Percentiles rank a stretch among this genome's conserved stretches.
Evolutionary conservation across 106 monocot species (phyloP).

Genomic region (Platanthera guangdongensis): DNA sequence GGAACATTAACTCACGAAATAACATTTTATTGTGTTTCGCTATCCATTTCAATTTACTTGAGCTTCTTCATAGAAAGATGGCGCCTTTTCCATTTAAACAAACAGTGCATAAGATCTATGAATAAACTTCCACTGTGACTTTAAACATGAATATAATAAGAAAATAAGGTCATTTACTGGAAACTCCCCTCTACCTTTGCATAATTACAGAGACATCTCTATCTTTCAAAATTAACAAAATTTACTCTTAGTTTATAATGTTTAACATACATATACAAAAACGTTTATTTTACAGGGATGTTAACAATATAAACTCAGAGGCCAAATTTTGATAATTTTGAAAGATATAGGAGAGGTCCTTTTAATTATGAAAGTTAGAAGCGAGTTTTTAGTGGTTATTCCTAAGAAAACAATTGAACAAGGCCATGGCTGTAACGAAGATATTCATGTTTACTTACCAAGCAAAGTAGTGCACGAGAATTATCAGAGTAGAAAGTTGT

Average conservation of each 20-base stretch:
- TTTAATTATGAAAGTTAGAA: no score
- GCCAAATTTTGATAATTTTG: no score
- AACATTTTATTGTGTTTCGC: not conserved
- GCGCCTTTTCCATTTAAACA: not conserved
- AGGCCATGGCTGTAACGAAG: not conserved
- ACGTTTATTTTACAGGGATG: no score
- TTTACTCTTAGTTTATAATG: no score
- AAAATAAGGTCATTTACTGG: not conserved
- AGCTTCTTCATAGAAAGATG: not conserved
- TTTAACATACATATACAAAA: no score
- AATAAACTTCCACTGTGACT: not conserved
- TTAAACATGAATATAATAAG: not conserved
- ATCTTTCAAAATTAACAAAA: no score
- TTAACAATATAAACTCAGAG: no score
- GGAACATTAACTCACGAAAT: not conserved
- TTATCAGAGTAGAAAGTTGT: constrained; percentile 76
- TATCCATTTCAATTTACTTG: not conserved
- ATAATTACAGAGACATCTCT: no score
- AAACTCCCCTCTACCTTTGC: no score
- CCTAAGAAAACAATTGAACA: no score
- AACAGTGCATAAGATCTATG: not conserved
- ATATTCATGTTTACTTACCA: constrained; percentile 45
- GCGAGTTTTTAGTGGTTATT: no score
- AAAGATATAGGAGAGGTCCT: no score
- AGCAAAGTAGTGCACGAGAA: constrained; percentile 66